Evolutionary conservation across 2,329 filamentous ascomycete species (phyloP).

Genomic region (Cercospora janseana): DNA sequence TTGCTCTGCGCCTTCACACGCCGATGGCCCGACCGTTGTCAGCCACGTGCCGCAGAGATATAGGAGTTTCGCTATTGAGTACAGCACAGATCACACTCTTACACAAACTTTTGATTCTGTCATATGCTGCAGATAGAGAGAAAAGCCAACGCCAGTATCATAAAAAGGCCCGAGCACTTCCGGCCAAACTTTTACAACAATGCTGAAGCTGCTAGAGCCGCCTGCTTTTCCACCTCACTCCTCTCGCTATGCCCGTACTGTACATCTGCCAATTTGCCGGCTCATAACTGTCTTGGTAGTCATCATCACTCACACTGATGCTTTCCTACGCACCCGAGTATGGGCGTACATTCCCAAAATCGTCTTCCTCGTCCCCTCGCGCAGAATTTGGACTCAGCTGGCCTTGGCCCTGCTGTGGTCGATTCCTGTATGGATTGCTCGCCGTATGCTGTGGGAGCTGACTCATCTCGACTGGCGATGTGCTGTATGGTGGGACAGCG

Average conservation of each 20-base stretch:
- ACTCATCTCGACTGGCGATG: slow-evolving; percentile 25
- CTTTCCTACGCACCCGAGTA: slow-evolving; percentile 27
- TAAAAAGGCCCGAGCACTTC: slow-evolving; percentile 4
- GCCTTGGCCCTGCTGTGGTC: slow-evolving; percentile 12
- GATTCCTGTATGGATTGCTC: slow-evolving; percentile 29
- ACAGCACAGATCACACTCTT: too few species aligned
- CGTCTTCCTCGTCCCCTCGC: slow-evolving; percentile 25
- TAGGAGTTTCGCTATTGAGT: too few species aligned
- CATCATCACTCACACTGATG: not conserved
- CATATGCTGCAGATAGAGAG: slow-evolving; percentile 7
- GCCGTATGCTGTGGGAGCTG: slow-evolving; percentile 25
- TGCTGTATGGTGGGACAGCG: slow-evolving; percentile 13
- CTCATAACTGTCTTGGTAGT: not conserved
- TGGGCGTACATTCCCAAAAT: slow-evolving; percentile 19
- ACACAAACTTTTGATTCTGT: not conserved
- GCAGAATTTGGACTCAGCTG: slow-evolving; percentile 7
- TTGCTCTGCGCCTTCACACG: slow-evolving; percentile 18
- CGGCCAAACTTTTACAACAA: slow-evolving; percentile 7
- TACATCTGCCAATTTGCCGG: not conserved
- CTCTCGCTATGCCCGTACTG: slow-evolving; percentile 4
- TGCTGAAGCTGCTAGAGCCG: slow-evolving; percentile 3
- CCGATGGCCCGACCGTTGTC: slow-evolving; percentile 2
- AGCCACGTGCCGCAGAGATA: slow-evolving; percentile 3
- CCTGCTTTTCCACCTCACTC: slow-evolving; percentile 8
- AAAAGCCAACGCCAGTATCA: not conserved